phyloP scores from a whole-genome alignment of 352 stramenopile genomes.

The Pilasporangium apinafurcum region DNA sequence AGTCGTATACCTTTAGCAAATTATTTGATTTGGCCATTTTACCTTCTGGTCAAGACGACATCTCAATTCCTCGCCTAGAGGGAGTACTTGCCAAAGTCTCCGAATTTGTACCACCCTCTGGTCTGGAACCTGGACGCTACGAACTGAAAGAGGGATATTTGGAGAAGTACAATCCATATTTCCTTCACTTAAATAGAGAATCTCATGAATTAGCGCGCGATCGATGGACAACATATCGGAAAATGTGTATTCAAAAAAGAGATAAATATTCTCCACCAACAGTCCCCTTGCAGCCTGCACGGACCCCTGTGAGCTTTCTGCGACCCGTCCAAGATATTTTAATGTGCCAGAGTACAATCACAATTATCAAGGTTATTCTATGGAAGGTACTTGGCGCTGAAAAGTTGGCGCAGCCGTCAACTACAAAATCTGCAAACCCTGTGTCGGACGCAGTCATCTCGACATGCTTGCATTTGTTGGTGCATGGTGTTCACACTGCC shows the following conservation, averaged over 20 bases:
- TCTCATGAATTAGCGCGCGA: constrained; percentile 75
- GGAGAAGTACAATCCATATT: constrained; percentile 84
- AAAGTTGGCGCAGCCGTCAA: constrained; percentile 13
- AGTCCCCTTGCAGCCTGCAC: constrained; percentile 30
- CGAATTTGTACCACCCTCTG: constrained; percentile 63
- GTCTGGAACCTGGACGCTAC: constrained; percentile 75
- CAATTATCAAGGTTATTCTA: constrained; percentile 57
- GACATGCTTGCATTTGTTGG: constrained; percentile 73
- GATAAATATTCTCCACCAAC: constrained; percentile 16
- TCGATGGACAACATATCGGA: constrained; percentile 75
- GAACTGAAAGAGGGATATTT: constrained; percentile 68
- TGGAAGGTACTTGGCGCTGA: constrained; percentile 37
- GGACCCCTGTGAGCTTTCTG: constrained; percentile 40
- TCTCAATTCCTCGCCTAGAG: constrained; percentile 64
- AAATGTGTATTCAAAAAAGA: constrained; percentile 28
- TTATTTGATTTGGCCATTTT: constrained; percentile 76
- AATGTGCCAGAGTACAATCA: constrained; percentile 59
- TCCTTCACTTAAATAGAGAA: constrained; percentile 81
- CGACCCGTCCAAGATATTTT: constrained; percentile 51
- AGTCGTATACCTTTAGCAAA: constrained; percentile 77
- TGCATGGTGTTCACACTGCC: constrained; percentile 70
- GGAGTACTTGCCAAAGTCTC: constrained; percentile 52
- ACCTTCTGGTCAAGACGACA: constrained; percentile 77
- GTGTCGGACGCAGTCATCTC: constrained; percentile 83
- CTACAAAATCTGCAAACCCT: constrained; percentile 12